Percentiles rank a stretch among this genome's conserved stretches.
Conservation (phyloP, 2,329 filamentous ascomycete species). For the Nemania sp. region DNA sequence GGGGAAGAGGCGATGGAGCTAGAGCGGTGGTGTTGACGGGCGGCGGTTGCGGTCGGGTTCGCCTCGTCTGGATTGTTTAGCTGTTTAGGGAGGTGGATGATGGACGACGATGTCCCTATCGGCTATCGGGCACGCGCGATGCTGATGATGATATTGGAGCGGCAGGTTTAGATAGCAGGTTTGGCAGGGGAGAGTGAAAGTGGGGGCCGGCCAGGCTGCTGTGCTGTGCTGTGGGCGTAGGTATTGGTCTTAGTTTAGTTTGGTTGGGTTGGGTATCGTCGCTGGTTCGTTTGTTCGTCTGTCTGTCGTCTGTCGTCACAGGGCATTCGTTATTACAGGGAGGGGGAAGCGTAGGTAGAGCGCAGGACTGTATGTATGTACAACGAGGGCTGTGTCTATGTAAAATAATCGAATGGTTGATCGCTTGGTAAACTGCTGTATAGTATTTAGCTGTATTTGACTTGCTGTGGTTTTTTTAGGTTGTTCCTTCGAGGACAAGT, state of each 20-base stretch:
- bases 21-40: not conserved
- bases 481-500: not conserved
- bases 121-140: constrained; percentile 22
- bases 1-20: not conserved
- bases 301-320: constrained; percentile 12
- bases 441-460: not conserved
- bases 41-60: not conserved
- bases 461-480: not conserved
- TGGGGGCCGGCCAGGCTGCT: constrained; percentile 22
- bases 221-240: not conserved
- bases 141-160: not conserved
- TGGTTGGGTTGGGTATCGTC: constrained; percentile 31
- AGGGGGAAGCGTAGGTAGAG: not conserved
- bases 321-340: constrained; percentile 12
- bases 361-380: not conserved
- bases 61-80: constrained; percentile 12
- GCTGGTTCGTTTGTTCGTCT: not conserved
- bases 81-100: constrained; percentile 9
- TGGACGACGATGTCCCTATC: constrained; percentile 21
- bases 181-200: constrained; percentile 1
- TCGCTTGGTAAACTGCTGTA: not conserved
- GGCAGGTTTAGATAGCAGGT: constrained; percentile 18
- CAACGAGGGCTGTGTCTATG: not conserved
- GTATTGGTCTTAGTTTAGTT: constrained; percentile 16
- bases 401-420: not conserved